Base-by-base conservation (phyloP, 2,329 filamentous ascomycete genomes). In the Talaromyces amestolkiae region DNA sequence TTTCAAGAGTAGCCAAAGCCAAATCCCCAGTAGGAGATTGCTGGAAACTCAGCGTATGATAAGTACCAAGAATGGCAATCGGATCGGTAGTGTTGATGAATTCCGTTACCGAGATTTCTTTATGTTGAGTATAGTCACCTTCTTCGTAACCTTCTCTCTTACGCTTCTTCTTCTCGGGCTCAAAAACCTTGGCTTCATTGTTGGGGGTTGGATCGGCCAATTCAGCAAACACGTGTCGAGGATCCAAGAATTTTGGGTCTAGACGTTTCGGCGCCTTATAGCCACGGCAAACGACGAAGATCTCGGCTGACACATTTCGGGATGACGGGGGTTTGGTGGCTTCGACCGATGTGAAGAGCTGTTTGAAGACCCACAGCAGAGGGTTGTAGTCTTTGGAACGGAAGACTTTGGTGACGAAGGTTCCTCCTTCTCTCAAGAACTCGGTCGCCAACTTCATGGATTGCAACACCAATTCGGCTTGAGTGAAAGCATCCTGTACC, bases 131-230 rank as follows among this genome's bases (percentile, higher is more conserved):
- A 77, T 90, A 97, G 70, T 99, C 93, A 41, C 92, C 94, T 78
- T 99, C 95, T 70, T 98, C 94, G 70, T 99, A 99, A 84, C 95
- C 95, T 53, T 96, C 94, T 83, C 95, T 86, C 86, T 97, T 98
- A 66, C 95, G 85, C 87, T 97, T 99, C 85, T 98, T 99, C 75
- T 92, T 84, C 76, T 99, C 95, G 0, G 95, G 95, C 70, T 99
- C 97, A 83, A 94, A 99, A 2, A 99, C 95, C 77, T 96, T 97
- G 45, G 95, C 95, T 77, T 99, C 95, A 71, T 98, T 96, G 78
- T 98, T 99, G 1, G 93, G 92, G 0, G 89, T 90, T 1, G 91
- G 87, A 65, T 91, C 91, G 37, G 90, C 83, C n/a, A 97, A 82
- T 77, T 99, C 95, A 37, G 93, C 93, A 74, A 99, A 99, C 35